Evolutionary conservation across 495 filamentous ascomycete genomes (phyloP).

Genomic region (Schizothecium vesticola): DNA sequence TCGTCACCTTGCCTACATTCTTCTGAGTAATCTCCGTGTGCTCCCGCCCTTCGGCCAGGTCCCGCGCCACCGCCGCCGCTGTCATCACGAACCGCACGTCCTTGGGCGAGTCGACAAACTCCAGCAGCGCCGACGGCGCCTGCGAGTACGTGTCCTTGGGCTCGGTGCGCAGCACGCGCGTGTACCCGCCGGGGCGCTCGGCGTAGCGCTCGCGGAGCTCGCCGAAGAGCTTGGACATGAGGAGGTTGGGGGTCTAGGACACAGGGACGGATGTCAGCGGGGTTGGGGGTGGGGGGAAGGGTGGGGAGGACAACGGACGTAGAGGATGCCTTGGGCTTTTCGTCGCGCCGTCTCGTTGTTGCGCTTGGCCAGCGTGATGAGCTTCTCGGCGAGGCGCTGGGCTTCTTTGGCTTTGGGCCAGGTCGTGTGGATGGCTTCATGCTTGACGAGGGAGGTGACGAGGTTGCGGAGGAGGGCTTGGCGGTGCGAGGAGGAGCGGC

Average conservation of each 20-base stretch:
- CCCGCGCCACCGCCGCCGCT: constrained; percentile 66
- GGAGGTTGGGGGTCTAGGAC: constrained; percentile 48
- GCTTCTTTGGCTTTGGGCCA: constrained; percentile 97
- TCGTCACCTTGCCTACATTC: constrained; percentile 84
- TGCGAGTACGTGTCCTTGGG: constrained; percentile 71
- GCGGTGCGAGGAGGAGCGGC: constrained; percentile 77
- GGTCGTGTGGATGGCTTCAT: constrained; percentile 91
- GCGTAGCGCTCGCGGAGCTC: constrained; percentile 73
- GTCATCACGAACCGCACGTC: constrained; percentile 95
- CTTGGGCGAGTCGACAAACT: constrained; percentile 89
- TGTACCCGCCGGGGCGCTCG: constrained; percentile 85
- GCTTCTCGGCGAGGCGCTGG: constrained; percentile 84
- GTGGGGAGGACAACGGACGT: constrained; percentile 53
- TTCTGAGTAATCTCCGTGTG: constrained; percentile 63
- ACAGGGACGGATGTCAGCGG: neutral
- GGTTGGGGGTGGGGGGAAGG: neutral
- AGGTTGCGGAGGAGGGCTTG: constrained; percentile 93
- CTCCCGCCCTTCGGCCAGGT: constrained; percentile 46
- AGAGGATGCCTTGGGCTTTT: constrained; percentile 70
- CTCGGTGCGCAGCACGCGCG: constrained; percentile 85
- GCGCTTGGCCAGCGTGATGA: constrained; percentile 88
- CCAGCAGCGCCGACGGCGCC: constrained; percentile 84
- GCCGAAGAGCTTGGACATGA: constrained; percentile 85
- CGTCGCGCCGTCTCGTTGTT: constrained; percentile 70
- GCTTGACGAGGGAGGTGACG: constrained; percentile 87